Conservation (phyloP, 2,329 filamentous ascomycete species). For the Colletotrichum zoysiae region DNA sequence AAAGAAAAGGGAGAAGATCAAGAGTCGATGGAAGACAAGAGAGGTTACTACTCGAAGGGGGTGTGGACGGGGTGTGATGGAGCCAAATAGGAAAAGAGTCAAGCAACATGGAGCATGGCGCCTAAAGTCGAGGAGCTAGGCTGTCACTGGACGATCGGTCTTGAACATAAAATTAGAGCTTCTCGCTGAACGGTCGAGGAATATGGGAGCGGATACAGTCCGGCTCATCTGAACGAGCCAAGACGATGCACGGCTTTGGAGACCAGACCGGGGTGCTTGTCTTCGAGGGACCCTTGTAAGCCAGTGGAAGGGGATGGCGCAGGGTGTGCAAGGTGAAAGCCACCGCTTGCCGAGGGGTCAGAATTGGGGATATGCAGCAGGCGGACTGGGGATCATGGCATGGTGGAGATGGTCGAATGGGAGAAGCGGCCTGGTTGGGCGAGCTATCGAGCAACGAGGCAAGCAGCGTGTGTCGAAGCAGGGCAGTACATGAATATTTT, state of each 20-base stretch:
- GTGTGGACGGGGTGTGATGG: constrained; percentile 52
- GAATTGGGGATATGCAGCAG: constrained; percentile 39
- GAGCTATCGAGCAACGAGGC: constrained; percentile 32
- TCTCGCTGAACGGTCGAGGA: constrained; percentile 35
- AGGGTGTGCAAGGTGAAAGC: constrained; percentile 40
- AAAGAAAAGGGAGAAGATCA: constrained; percentile 42
- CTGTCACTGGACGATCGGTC: constrained; percentile 57
- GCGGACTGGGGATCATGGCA: constrained; percentile 25
- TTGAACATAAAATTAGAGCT: constrained; percentile 60
- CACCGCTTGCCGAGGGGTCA: constrained; percentile 42
- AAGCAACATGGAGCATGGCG: constrained; percentile 55
- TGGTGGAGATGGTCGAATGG: constrained; percentile 31
- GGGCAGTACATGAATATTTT: constrained; percentile 42
- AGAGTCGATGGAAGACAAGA: constrained; percentile 44
- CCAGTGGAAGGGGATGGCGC: constrained; percentile 27
- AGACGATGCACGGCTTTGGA: constrained; percentile 39
- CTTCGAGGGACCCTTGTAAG: constrained; percentile 38
- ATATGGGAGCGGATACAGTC: constrained; percentile 42
- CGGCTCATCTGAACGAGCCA: constrained; percentile 43
- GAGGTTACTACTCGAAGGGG: constrained; percentile 40
- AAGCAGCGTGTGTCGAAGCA: constrained; percentile 31
- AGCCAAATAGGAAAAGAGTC: constrained; percentile 53
- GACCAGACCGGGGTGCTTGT: constrained; percentile 38
- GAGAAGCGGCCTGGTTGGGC: constrained; percentile 36
- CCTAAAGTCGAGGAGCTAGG: constrained; percentile 56